Evolutionary conservation across 2,329 filamentous ascomycete species (phyloP).

Genomic region (Beauveria rudraprayagi): DNA sequence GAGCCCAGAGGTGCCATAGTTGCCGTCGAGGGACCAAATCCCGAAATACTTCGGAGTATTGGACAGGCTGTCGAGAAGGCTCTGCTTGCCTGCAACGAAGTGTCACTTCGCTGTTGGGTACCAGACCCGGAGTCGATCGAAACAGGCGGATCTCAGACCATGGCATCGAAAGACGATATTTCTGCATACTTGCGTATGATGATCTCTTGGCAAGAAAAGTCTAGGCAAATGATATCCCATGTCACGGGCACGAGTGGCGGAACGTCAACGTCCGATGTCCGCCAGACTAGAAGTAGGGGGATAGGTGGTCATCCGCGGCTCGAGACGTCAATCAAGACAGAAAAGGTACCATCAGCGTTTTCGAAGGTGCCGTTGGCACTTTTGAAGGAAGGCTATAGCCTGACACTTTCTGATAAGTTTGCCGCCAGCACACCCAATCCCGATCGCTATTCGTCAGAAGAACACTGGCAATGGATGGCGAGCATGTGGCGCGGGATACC

Average conservation of each 20-base stretch:
- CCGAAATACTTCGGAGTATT: constrained; percentile 42
- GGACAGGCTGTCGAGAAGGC: constrained; percentile 58
- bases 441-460: constrained; percentile 71
- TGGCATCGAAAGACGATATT: constrained; percentile 33
- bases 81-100: constrained; percentile 38
- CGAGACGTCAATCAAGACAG: constrained; percentile 9
- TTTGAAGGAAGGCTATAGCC: constrained; percentile 68
- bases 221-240: constrained; percentile 56
- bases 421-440: constrained; percentile 65
- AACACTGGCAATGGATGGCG: constrained; percentile 97
- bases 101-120: constrained; percentile 36
- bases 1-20: constrained; percentile 68
- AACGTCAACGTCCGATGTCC: background rate
- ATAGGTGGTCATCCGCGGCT: constrained; percentile 9
- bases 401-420: constrained; percentile 69
- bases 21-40: constrained; percentile 68
- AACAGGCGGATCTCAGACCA: constrained; percentile 15
- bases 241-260: constrained; percentile 27
- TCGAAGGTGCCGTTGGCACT: constrained; percentile 59
- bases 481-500: constrained; percentile 84
- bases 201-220: constrained; percentile 67
- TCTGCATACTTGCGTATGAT: constrained; percentile 60
- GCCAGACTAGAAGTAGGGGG: constrained; percentile 8
- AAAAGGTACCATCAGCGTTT: background rate
- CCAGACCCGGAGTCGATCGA: constrained; percentile 21